A percentile compares a stretch with the other conserved stretches of the same genome.
Conservation (phyloP, 179 eudicot genomes). For the Camellia oleifera region DNA sequence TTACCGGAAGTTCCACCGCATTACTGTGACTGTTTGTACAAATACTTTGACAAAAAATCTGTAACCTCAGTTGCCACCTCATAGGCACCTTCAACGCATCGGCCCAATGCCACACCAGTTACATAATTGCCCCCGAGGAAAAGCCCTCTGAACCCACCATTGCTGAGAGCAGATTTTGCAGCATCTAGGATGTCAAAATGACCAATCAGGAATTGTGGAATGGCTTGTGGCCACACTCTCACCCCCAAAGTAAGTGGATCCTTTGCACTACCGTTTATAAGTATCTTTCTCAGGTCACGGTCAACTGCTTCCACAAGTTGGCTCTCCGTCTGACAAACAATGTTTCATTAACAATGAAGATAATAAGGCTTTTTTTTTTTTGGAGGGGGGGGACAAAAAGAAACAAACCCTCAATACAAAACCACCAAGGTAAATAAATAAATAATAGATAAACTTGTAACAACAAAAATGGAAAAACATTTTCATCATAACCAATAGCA, state of each 20-base stretch:
- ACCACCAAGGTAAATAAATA: too few species aligned
- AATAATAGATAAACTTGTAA: too few species aligned
- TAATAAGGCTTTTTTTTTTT: too few species aligned
- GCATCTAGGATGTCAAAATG: conserved; percentile 64
- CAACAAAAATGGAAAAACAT: not conserved
- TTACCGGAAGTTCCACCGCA: not conserved
- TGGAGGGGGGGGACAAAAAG: too few species aligned
- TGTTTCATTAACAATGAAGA: not conserved
- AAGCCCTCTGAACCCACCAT: conserved; percentile 50
- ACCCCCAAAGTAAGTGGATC: conserved; percentile 68
- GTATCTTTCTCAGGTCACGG: conserved; percentile 73
- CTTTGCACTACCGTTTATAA: conserved; percentile 55
- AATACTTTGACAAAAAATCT: conserved; percentile 42
- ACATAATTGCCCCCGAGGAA: conserved; percentile 89
- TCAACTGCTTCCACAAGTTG: conserved; percentile 75
- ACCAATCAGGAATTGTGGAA: conserved; percentile 77
- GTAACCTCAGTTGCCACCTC: conserved; percentile 59
- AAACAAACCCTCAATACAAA: not conserved
- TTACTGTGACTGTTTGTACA: conserved; percentile 21
- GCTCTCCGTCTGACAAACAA: conserved; percentile 45
- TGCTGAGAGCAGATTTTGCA: conserved; percentile 54
- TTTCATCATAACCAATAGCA: not conserved
- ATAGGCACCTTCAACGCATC: conserved; percentile 80
- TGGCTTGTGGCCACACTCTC: conserved; percentile 80
- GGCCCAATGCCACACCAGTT: conserved; percentile 85